These are phyloP conservation scores for Aschersonia sp. DNA, from an alignment of 2,329 filamentous ascomycete species.

Conservation along the genomic window DNA sequence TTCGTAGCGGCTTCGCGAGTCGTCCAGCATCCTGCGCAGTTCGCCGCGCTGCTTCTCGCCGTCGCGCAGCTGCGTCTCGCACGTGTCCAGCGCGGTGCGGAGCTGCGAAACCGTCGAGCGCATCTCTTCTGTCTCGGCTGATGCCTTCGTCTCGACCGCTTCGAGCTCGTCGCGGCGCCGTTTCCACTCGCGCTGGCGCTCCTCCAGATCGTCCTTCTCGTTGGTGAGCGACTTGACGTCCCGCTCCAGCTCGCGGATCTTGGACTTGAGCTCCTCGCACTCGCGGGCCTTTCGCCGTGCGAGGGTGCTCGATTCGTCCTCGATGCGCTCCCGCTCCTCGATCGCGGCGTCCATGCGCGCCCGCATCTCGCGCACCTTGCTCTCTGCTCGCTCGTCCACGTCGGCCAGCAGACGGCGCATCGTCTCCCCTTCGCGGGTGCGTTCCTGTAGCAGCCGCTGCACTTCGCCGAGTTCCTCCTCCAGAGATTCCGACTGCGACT, in stretches of 20 bases:
- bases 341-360: slow-evolving; percentile 76
- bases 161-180: slow-evolving; percentile 64
- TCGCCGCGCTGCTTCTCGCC: slow-evolving; percentile 71
- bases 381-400: slow-evolving; percentile 69
- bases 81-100: slow-evolving; percentile 69
- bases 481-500: slow-evolving; percentile 66
- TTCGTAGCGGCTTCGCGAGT: slow-evolving; percentile 62
- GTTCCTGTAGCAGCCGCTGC: slow-evolving; percentile 71
- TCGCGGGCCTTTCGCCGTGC: slow-evolving; percentile 67
- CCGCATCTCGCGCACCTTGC: slow-evolving; percentile 75
- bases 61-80: slow-evolving; percentile 71
- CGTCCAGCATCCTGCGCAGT: slow-evolving; percentile 61
- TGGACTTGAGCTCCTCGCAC: slow-evolving; percentile 69
- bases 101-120: slow-evolving; percentile 64
- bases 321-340: slow-evolving; percentile 85
- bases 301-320: slow-evolving; percentile 74
- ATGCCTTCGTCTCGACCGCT: slow-evolving; percentile 49
- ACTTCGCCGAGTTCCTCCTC: slow-evolving; percentile 88
- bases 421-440: slow-evolving; percentile 82
- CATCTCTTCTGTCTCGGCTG: slow-evolving; percentile 61
- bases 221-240: slow-evolving; percentile 54
- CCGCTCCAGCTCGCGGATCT: slow-evolving; percentile 68
- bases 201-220: slow-evolving; percentile 66
- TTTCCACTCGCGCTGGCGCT: slow-evolving; percentile 59
- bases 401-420: slow-evolving; percentile 84